These are phyloP conservation scores for Stellera chamaejasme DNA, from an alignment of 345 rosid genomes.

Conservation along the genomic window DNA sequence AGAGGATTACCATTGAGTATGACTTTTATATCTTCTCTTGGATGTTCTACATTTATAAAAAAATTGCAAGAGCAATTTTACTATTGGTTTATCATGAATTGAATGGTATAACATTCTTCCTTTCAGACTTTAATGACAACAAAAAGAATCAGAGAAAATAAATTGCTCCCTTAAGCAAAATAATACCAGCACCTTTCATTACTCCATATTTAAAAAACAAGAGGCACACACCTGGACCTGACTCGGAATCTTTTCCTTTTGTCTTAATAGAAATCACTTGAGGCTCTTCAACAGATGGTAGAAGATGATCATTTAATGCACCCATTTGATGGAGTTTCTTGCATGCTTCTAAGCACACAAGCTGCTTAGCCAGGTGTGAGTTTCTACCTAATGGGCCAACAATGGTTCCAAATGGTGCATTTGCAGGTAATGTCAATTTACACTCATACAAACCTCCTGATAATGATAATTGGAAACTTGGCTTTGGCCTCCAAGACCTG, in stretches of 20 bases:
- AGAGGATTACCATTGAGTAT: too few species aligned
- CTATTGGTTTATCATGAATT: too few species aligned
- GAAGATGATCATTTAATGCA: slow-evolving; percentile 47
- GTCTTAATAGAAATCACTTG: slow-evolving; percentile 15
- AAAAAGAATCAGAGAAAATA: too few species aligned
- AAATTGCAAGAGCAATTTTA: too few species aligned
- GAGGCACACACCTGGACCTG: slow-evolving; percentile 17
- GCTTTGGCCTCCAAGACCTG: slow-evolving; percentile 45
- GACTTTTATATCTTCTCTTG: too few species aligned
- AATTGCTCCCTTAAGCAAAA: too few species aligned
- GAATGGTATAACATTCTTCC: too few species aligned
- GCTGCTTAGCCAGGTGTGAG: slow-evolving; percentile 48
- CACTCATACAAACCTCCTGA: slow-evolving; percentile 32
- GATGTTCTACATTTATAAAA: too few species aligned
- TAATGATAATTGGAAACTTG: slow-evolving; percentile 29
- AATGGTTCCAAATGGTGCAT: slow-evolving; percentile 40
- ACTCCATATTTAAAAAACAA: too few species aligned
- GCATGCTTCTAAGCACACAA: slow-evolving; percentile 66
- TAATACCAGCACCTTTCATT: too few species aligned
- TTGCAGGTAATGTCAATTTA: slow-evolving; percentile 41
- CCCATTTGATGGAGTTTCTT: slow-evolving; percentile 58
- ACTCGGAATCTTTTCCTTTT: slow-evolving; percentile 32
- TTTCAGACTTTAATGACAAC: too few species aligned
- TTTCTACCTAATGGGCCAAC: slow-evolving; percentile 46
- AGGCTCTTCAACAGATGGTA: slow-evolving; percentile 27